Base-by-base conservation (phyloP, 2,329 filamentous ascomycete species). In the Albophoma yamanashiensis region DNA sequence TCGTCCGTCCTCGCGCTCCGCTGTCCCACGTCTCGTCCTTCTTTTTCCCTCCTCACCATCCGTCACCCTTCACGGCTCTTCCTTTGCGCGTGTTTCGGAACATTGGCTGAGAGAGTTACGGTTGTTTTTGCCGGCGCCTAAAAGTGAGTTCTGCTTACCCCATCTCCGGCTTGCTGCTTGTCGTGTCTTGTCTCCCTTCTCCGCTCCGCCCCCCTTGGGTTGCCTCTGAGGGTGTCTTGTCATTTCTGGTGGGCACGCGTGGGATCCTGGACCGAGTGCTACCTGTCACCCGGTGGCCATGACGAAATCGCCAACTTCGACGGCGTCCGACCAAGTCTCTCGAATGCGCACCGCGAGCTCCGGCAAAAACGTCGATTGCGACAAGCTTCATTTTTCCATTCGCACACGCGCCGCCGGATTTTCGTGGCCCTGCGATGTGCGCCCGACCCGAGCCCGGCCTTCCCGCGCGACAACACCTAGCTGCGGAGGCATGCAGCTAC, bases 81-180 rank as follows among this genome's bases (percentile, higher is more conserved):
- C 77, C 75, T 73, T 76, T 76, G 70, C 74, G 74, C 74, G 73
- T 75, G 72, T 75, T 76, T 75, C 73, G 72, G 72, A 53, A 73
- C 72, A 68, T 75, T 74, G 72, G 70, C 72, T 74, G 68, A 74
- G 70, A 74, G 68, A 71, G 69, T 73, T 73, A 72, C 71, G 72
- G 70, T 74, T 74, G 74, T 76, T 78, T 74, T 78, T 78, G 72
- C 74, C 75, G 78, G 78, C 77, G 77, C 78, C 72, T 73, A 80
- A 81, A 80, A 80, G 78, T 81, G 73, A 80, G 78, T 80, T 64
- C 65, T 63, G 53, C 65, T 57, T 65, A 65, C 61, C 25, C 52
- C 38, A 56, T n/a, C 34, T 31, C 36, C 27, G 8, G 40, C 39
- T 22, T 42, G 42, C 22, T 27, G 25, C 40, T 20, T 27, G 20